Conservation (phyloP, 2,329 filamentous ascomycete species). For the Hymenoscyphus linearis region DNA sequence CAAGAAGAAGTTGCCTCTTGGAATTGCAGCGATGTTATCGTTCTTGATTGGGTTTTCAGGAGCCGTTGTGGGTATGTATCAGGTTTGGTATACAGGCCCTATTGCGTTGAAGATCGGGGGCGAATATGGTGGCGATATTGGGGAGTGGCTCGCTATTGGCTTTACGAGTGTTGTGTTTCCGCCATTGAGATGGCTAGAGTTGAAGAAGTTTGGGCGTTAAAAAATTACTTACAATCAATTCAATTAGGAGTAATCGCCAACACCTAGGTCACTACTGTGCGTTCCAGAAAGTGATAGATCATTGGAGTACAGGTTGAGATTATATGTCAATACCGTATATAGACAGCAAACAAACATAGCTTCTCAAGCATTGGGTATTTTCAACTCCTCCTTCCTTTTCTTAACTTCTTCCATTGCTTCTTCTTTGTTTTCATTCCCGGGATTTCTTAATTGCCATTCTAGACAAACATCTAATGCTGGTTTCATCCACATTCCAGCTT, state of each 20-base stretch:
- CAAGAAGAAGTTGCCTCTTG: constrained; percentile 30
- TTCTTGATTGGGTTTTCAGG: constrained; percentile 59
- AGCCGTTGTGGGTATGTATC: constrained; percentile 62
- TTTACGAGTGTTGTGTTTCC: constrained; percentile 43
- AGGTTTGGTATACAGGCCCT: constrained; percentile 61
- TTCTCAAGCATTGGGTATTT: constrained; percentile 23
- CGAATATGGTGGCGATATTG: constrained; percentile 42
- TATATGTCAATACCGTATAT: not conserved
- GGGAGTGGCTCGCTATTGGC: constrained; percentile 47
- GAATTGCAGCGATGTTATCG: constrained; percentile 55
- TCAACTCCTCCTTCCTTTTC: constrained; percentile 26
- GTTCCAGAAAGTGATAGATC: no score
- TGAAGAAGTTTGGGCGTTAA: constrained; percentile 38
- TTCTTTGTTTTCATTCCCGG: constrained; percentile 52
- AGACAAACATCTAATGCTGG: constrained; percentile 73
- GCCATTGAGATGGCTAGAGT: constrained; percentile 44
- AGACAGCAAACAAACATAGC: not conserved
- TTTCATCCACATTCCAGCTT: constrained; percentile 80
- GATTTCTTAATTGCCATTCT: constrained; percentile 84
- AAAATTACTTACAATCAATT: no score
- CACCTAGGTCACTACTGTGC: no score
- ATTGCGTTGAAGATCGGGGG: constrained; percentile 53
- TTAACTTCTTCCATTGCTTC: constrained; percentile 57
- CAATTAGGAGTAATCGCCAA: no score
- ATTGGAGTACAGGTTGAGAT: not conserved